phyloP scores from a whole-genome alignment of 2,329 filamentous ascomycete genomes.

The Alternaria gansuensis region DNA sequence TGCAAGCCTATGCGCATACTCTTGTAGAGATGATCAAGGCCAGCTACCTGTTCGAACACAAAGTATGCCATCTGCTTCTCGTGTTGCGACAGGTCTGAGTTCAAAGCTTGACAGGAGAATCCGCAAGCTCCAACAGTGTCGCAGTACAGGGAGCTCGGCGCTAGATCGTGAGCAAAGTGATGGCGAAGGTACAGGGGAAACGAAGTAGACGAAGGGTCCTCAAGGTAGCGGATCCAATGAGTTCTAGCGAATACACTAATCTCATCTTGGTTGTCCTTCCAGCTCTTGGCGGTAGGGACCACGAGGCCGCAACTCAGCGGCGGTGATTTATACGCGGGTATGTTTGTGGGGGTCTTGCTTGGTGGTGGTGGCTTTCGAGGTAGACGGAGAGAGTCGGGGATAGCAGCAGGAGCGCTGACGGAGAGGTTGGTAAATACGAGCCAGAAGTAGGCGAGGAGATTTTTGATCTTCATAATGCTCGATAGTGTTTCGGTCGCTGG shows the following conservation, averaged over 20 bases:
- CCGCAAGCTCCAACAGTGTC: constrained; percentile 8
- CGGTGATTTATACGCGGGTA: too few relatives aligned
- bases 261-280: background rate
- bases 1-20: constrained; percentile 2
- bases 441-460: background rate
- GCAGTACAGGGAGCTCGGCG: constrained; percentile 9
- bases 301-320: background rate
- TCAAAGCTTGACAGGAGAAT: background rate
- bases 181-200: constrained; percentile 10
- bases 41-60: constrained; percentile 16
- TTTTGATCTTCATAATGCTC: accelerated
- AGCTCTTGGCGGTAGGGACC: background rate
- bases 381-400: accelerated
- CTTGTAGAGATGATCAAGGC: constrained; percentile 2
- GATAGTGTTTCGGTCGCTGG: background rate
- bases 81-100: background rate
- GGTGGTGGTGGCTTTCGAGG: background rate
- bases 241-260: background rate
- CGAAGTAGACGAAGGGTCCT: background rate
- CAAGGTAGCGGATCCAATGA: background rate
- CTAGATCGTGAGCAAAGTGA: background rate
- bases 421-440: background rate
- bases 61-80: constrained; percentile 16
- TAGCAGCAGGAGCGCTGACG: accelerated
- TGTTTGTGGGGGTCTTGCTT: background rate